Evolutionary conservation across 2,329 filamentous ascomycete genomes (phyloP).

Genomic region (Elsinoe batatas): DNA sequence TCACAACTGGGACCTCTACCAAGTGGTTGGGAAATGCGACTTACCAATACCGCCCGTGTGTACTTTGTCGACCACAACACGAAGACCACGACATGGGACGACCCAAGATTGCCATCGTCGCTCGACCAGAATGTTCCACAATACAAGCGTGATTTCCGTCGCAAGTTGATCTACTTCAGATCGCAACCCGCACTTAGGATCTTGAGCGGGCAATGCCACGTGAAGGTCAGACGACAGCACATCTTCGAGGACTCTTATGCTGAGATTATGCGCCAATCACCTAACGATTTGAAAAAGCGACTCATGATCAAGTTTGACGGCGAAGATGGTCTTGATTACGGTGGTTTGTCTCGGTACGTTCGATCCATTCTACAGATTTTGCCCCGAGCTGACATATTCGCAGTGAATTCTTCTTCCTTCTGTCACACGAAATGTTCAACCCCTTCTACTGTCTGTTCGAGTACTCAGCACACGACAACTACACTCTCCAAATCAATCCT

Average conservation of each 20-base stretch:
- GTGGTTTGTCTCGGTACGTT: constrained; percentile 70
- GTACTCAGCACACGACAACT: constrained; percentile 99
- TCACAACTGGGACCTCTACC: constrained; percentile 91
- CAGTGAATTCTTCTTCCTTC: constrained; percentile 97
- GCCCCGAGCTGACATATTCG: constrained; percentile 22
- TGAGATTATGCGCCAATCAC: constrained; percentile 93
- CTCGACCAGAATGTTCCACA: constrained; percentile 97
- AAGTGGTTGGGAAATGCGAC: constrained; percentile 98
- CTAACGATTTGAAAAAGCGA: constrained; percentile 92
- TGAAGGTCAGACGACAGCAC: constrained; percentile 91
- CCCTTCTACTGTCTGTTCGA: constrained; percentile 99
- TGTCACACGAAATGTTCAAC: constrained; percentile 99
- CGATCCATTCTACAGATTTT: background rate
- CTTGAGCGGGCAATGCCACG: constrained; percentile 90
- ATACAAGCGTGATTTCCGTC: constrained; percentile 97
- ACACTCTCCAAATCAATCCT: constrained; percentile 98
- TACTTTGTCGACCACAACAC: constrained; percentile 99
- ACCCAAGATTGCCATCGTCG: constrained; percentile 87
- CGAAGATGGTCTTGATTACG: constrained; percentile 95
- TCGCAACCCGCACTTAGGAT: constrained; percentile 95
- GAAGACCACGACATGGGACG: constrained; percentile 98
- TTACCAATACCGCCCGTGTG: constrained; percentile 93
- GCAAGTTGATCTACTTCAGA: constrained; percentile 98
- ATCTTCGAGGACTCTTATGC: constrained; percentile 99
- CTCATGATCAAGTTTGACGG: constrained; percentile 99